Evolutionary conservation across 495 filamentous ascomycete species (phyloP), one percentile per base, ranked within the genome.

Genomic region (Xylaria acuta): DNA sequence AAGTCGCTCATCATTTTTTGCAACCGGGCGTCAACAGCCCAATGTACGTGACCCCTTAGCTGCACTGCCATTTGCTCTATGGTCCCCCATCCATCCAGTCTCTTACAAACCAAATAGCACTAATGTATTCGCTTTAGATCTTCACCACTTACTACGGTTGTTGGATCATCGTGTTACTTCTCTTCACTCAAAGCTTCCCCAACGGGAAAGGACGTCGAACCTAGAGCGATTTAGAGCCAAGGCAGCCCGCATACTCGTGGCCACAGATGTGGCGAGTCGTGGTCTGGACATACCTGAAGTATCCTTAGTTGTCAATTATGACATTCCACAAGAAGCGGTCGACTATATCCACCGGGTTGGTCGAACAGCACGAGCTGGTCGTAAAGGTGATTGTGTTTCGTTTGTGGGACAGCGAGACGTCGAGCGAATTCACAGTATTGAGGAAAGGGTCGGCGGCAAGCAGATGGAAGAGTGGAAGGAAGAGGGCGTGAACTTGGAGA

Each of bases 271-370:
- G 18, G 96, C 96, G 1, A 91, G 93, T n/a, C 87, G 96, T 76
- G 96, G 96, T 87, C 88, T 99, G 12, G 96, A 99, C 85, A 97
- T 99, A 69, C 97, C 95, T 0, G 92, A 91, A 71, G 97, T 98
- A 1, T 91, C 88, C 65, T 81, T 98, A 14, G 95, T 99, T 9
- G 83, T 99, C 63, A 98, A 99, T 79, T 98, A 93, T 78, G 97
- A 98, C 77, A 90, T 99, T 22, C 96, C 96, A 1, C 90, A 95
- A 3, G 94, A 98, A 78, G 94, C 96, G 43, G 96, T 98, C 79
- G 97, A 97, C 79, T 99, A 98, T 75, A 93, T 99, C 71, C 96
- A 99, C 82, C 91, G 96, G 27, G 95, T 97, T 67, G 96, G 96
- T 76, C 91, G 96, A 76, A 99, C 96, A 14, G 96, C 97, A 9